Base-by-base conservation (phyloP, 202 grass and related monocot species). In the Panicum virgatum region DNA sequence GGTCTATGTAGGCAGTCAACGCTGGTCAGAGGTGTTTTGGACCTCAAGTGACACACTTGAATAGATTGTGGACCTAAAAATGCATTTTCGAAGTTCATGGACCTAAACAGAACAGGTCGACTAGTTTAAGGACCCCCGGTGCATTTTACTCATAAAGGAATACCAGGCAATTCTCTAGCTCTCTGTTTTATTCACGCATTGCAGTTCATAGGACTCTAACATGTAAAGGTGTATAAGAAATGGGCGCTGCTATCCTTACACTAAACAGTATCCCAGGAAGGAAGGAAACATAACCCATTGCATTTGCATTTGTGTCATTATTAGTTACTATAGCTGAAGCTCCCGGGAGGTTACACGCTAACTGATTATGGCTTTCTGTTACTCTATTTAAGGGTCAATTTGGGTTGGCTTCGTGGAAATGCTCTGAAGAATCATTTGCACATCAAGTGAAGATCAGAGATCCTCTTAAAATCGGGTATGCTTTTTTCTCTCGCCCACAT, bases 371-470 rank as follows among this genome's bases (percentile, higher is more conserved):
- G 18, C 10, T 53, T 18, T 48, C 4, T 25, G 74, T 77, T 63
- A 60, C 60, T 72, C 44, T 66, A 2, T 54, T 50, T 53, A 82
- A 98, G 92, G 82, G 73, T 42, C 84, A 86, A 25, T 84, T 76
- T 32, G 84, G 86, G 54, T 86, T 90, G 77, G 96, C 90, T 83
- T 98, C 92, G 46, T 95, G 96, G 96, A 95, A 93, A 93, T 98
- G 96, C 82, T 98, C 96, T 37, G 96, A 98, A 88, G 96, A 98
- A 73, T 93, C 96, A 53, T 98, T 98, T 90, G 84, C 88, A 5
- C 76, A 91, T 85, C 89, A 98, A 93, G 96, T 98, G 76, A 95
- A 93, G 77, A 93, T 86, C 62, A 89, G 86, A 85, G 96, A 98
- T 87, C 96, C 96, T 86, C 92, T 98, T 72, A 98, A 95, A 82